Evolutionary conservation across 352 stramenopile species (phyloP).

Genomic region (Phytophthora citricola): DNA sequence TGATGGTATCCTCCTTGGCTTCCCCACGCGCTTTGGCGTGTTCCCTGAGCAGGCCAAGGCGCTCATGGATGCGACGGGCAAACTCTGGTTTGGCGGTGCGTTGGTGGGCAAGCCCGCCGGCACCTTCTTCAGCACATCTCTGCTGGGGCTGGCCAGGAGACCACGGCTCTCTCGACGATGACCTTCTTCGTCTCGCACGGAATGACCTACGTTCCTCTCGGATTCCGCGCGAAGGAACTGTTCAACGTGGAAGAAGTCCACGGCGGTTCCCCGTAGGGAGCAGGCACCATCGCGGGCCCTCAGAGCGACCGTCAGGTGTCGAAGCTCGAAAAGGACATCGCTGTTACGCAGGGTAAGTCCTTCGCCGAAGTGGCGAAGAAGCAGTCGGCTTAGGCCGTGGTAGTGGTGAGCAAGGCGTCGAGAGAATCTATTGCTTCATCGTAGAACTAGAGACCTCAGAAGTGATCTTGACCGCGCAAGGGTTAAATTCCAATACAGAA

Average conservation of each 20-base stretch:
- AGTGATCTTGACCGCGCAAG: too few relatives aligned
- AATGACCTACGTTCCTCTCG: slow-evolving; percentile 21
- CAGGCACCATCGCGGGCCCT: slow-evolving; percentile 7
- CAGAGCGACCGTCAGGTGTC: slow-evolving; percentile 16
- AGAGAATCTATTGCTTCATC: too few relatives aligned
- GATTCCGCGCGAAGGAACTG: slow-evolving; percentile 18
- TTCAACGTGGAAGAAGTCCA: slow-evolving; percentile 21
- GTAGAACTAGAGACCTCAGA: too few relatives aligned
- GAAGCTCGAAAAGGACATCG: slow-evolving; percentile 17
- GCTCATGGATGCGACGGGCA: slow-evolving; percentile 16
- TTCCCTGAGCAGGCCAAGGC: slow-evolving; percentile 18
- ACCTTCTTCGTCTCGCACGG: slow-evolving; percentile 19
- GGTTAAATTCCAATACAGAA: too few relatives aligned
- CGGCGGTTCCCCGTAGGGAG: slow-evolving; percentile 18
- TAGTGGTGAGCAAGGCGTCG: too few relatives aligned
- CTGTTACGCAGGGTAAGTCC: slow-evolving; percentile 11
- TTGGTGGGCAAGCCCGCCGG: slow-evolving; percentile 19
- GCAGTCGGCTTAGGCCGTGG: slow-evolving; percentile 2
- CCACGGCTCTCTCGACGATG: slow-evolving; percentile 15
- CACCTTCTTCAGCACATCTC: slow-evolving; percentile 18
- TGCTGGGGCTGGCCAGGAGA: slow-evolving; percentile 14
- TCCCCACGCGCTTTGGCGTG: slow-evolving; percentile 12
- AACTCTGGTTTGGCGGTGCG: slow-evolving; percentile 5
- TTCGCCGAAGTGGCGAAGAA: slow-evolving; percentile 21
- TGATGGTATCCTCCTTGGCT: slow-evolving; percentile 23